These are phyloP conservation scores for Entoloma clypeatum DNA, from an alignment of 1,284 basidiomycete genomes.

Conservation along the genomic window DNA sequence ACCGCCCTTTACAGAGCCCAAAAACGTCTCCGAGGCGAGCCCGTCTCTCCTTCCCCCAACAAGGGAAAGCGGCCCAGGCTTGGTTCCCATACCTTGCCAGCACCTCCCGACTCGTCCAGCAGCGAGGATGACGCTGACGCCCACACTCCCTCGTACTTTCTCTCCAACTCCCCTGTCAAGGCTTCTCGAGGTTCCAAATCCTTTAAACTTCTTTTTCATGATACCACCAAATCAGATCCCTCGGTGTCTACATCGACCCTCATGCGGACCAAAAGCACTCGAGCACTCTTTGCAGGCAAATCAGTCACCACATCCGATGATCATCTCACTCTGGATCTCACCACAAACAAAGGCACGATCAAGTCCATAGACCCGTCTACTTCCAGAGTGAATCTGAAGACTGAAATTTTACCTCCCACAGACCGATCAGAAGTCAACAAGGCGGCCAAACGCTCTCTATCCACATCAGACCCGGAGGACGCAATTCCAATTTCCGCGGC, in stretches of 20 bases:
- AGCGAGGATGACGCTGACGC: constrained; percentile 40
- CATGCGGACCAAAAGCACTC: constrained; percentile 10
- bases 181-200: constrained; percentile 47
- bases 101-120: constrained; percentile 21
- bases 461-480: constrained; percentile 22
- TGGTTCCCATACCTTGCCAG: constrained; percentile 28
- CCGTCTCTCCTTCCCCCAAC: constrained; percentile 74
- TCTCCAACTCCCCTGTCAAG: constrained; percentile 71
- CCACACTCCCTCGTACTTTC: constrained; percentile 44
- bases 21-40: constrained; percentile 75
- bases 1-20: constrained; percentile 62
- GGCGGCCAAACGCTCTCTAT: constrained; percentile 28
- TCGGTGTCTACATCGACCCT: constrained; percentile 3
- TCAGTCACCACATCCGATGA: constrained; percentile 11
- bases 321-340: constrained; percentile 11
- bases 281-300: constrained; percentile 15
- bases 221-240: constrained; percentile 31
- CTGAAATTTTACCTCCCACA: no score
- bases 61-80: constrained; percentile 67
- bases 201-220: constrained; percentile 68
- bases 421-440: constrained; percentile 1
- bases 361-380: no score
- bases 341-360: not conserved
- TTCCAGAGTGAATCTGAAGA: no score
- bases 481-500: constrained; percentile 5